Evolutionary conservation across 2,329 filamentous ascomycete genomes (phyloP), one percentile per base, ranked within the genome.

Genomic region (Parafenestella ontariensis): DNA sequence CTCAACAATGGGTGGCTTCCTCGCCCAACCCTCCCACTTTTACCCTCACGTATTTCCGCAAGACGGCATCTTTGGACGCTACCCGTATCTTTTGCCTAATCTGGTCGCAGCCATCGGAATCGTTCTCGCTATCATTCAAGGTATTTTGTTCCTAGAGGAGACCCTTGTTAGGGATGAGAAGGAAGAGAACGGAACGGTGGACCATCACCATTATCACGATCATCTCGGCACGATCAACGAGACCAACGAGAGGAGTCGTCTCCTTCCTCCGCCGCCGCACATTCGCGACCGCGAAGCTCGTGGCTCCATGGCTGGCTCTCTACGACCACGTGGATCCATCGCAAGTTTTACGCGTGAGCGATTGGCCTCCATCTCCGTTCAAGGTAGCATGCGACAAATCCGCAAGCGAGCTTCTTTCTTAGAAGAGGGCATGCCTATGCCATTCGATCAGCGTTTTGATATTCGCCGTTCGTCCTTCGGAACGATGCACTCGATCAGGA

Each of bases 51-150:
- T 83, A 0, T 95, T 96, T 69, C 85, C 89, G 39, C 70, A 79
- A 18, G 82, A 85, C 52, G 85, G 89, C 52, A 65, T 96, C 20
- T 96, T 96, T 73, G 87, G 86, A 45, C 83, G 76, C 28, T 95
- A 90, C 70, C 94, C 94, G 11, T 98, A 95, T 70, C 85, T 96
- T 8, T 83, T 98, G 6, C 93, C 94, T 23, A 97, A 97, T 74
- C 77, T 97, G 15, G 83, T 96, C 50, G 96, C 93, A 75, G 89
- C 90, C 23, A 77, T 78, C 26, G 81, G 96, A 54, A 86, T 96
- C 59, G 75, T 94, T 28, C 69, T 91, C 51, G 96, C 92, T 74
- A 92, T 96, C 58, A 68, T 93, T 36, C 81, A 91, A 51, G 91
- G 92, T 17, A 91, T 89, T 68, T 77, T 96, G 45, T 86, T 94